These are phyloP conservation scores for Bryoerythrophyllum caledonicum DNA, from an alignment of 225 moss, liverwort and hornwort genomes.

Conservation along the genomic window DNA sequence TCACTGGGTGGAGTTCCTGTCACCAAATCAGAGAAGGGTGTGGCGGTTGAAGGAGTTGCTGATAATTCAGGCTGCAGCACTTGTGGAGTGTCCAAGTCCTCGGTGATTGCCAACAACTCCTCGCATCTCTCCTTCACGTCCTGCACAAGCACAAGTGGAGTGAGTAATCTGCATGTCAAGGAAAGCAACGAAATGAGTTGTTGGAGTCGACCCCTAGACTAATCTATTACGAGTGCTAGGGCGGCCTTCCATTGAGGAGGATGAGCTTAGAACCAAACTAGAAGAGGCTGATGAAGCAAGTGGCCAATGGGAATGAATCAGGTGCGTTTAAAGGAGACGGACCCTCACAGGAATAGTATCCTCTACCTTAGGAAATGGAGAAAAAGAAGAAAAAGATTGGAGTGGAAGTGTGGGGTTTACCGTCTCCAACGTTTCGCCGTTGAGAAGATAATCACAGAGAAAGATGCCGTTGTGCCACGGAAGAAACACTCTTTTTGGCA, in stretches of 20 bases:
- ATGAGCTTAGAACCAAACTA: no score
- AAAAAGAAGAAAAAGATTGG: background rate
- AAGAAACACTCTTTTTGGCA: slow-evolving; percentile 81
- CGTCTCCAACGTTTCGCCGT: slow-evolving; percentile 72
- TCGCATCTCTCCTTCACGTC: slow-evolving; percentile 78
- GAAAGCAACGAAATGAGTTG: no score
- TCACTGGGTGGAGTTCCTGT: background rate
- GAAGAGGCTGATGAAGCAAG: no score
- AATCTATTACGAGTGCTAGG: no score
- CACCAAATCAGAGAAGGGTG: slow-evolving; percentile 26
- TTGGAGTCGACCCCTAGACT: no score
- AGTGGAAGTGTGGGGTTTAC: slow-evolving; percentile 14
- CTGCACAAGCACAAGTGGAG: slow-evolving; percentile 48
- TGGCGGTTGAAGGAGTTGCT: slow-evolving; percentile 22
- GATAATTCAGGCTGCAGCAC: slow-evolving; percentile 51
- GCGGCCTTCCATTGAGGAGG: no score
- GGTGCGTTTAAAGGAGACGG: no score
- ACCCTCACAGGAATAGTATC: no score
- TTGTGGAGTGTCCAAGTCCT: slow-evolving; percentile 46
- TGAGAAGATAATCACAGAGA: slow-evolving; percentile 86
- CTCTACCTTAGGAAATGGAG: background rate
- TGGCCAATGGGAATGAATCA: no score
- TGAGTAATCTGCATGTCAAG: background rate
- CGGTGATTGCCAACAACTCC: slow-evolving; percentile 64
- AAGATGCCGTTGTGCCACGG: slow-evolving; percentile 70